Evolutionary conservation across 2,329 filamentous ascomycete genomes (phyloP).

Genomic region (Lasiodiplodia theobromae): DNA sequence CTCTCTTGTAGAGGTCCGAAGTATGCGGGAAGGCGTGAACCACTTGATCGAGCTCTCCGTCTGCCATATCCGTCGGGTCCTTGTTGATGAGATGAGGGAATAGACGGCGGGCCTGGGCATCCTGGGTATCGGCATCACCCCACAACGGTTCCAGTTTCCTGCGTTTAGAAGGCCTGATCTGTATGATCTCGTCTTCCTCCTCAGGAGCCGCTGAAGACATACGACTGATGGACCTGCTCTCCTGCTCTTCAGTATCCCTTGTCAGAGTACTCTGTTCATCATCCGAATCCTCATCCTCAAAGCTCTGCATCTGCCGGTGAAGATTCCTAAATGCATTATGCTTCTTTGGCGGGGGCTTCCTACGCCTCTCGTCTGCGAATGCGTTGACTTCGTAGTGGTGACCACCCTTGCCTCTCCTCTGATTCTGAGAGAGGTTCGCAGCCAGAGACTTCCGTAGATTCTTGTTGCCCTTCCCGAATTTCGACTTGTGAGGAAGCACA

Average conservation of each 20-base stretch:
- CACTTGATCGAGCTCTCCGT: slow-evolving; percentile 66
- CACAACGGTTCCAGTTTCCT: slow-evolving; percentile 54
- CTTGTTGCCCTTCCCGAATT: slow-evolving; percentile 23
- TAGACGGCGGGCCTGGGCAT: slow-evolving; percentile 54
- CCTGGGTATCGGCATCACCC: slow-evolving; percentile 58
- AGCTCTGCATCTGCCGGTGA: slow-evolving; percentile 77
- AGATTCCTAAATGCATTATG: slow-evolving; percentile 76
- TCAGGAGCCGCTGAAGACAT: slow-evolving; percentile 60
- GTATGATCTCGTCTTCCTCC: slow-evolving; percentile 57
- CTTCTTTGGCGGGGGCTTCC: slow-evolving; percentile 59
- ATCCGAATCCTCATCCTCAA: slow-evolving; percentile 79
- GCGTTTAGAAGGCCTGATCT: slow-evolving; percentile 54
- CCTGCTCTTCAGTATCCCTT: slow-evolving; percentile 83
- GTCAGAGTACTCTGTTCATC: slow-evolving; percentile 75
- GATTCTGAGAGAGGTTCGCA: slow-evolving; percentile 3
- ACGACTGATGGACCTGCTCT: slow-evolving; percentile 81
- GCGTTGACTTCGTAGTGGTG: slow-evolving; percentile 46
- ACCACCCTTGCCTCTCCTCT: slow-evolving; percentile 21
- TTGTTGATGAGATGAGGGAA: slow-evolving; percentile 59
- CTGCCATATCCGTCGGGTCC: slow-evolving; percentile 74
- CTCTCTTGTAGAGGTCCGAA: slow-evolving; percentile 77
- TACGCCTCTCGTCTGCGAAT: slow-evolving; percentile 66
- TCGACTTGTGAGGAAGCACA: slow-evolving; percentile 14
- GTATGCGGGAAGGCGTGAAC: slow-evolving; percentile 61
- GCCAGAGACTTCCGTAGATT: slow-evolving; percentile 24